Conservation (phyloP, 768 basidiomycete genomes). For the Coprinellus micaceus region DNA sequence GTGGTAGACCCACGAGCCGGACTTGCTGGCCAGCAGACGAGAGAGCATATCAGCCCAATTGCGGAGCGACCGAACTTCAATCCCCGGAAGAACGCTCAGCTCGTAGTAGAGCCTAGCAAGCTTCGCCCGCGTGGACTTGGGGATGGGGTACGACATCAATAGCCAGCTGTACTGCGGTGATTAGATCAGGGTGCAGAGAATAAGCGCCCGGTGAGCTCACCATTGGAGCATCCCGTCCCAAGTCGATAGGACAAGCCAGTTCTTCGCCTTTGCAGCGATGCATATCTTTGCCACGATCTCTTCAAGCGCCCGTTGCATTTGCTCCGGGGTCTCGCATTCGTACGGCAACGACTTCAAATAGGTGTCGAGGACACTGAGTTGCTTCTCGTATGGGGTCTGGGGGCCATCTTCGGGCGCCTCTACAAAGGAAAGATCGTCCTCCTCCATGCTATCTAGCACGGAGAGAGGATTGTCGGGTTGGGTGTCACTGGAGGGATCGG, state of each 20-base stretch:
- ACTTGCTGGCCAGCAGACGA: constrained; percentile 64
- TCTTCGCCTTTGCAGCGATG: constrained; percentile 68
- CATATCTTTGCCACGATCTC: constrained; percentile 64
- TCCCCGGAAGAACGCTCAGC: constrained; percentile 69
- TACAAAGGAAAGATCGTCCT: constrained; percentile 50
- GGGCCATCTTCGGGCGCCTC: constrained; percentile 36
- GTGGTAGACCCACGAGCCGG: constrained; percentile 46
- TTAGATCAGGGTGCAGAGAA: background rate
- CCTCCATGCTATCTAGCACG: constrained; percentile 43
- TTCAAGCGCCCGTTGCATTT: constrained; percentile 70
- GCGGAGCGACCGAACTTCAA: constrained; percentile 67
- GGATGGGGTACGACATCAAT: constrained; percentile 75
- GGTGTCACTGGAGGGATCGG: background rate
- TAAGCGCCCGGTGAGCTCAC: constrained; percentile 32
- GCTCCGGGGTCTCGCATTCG: constrained; percentile 62
- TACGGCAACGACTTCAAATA: constrained; percentile 73
- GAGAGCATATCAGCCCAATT: constrained; percentile 79
- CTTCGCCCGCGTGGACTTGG: constrained; percentile 63
- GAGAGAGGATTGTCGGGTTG: background rate
- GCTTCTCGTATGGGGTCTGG: constrained; percentile 48
- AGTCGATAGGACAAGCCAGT: constrained; percentile 68
- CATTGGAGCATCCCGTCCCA: constrained; percentile 83
- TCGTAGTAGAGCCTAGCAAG: constrained; percentile 78
- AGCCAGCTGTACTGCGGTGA: constrained; percentile 55
- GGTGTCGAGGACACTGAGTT: constrained; percentile 56